These are phyloP conservation scores for maize (Zea mays) DNA, from an alignment of 176 grass and related monocot species.

Conservation along the genomic window DNA sequence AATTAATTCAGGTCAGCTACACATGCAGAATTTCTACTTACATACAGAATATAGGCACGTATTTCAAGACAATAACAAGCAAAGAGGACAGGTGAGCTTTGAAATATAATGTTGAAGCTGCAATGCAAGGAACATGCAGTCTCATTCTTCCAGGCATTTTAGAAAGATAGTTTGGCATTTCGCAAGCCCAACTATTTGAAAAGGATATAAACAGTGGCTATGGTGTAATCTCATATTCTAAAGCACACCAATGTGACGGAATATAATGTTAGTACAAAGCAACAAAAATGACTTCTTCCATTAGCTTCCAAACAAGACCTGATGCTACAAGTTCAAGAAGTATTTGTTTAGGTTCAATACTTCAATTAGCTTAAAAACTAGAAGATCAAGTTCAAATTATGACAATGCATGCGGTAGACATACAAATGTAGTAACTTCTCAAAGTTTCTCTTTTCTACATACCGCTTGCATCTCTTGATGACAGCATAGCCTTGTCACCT, in stretches of 20 bases:
- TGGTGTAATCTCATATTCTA: neutral
- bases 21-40: neutral
- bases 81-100: neutral
- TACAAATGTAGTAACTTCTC: conserved; percentile 10
- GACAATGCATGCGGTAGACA: neutral
- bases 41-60: neutral
- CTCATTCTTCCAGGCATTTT: neutral
- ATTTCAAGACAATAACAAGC: neutral
- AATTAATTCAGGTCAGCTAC: neutral
- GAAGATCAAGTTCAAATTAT: neutral
- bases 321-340: neutral
- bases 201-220: neutral
- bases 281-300: neutral
- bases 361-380: neutral
- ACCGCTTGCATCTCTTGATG: conserved; percentile 81
- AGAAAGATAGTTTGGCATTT: neutral
- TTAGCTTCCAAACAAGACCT: neutral
- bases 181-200: neutral
- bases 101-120: neutral
- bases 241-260: neutral
- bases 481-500: conserved; percentile 65
- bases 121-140: neutral
- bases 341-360: neutral
- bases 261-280: conserved; percentile 10
- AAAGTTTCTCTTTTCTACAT: conserved; percentile 33